Conservation (phyloP, 352 stramenopile genomes). For the Phytophthora citrophthora region DNA sequence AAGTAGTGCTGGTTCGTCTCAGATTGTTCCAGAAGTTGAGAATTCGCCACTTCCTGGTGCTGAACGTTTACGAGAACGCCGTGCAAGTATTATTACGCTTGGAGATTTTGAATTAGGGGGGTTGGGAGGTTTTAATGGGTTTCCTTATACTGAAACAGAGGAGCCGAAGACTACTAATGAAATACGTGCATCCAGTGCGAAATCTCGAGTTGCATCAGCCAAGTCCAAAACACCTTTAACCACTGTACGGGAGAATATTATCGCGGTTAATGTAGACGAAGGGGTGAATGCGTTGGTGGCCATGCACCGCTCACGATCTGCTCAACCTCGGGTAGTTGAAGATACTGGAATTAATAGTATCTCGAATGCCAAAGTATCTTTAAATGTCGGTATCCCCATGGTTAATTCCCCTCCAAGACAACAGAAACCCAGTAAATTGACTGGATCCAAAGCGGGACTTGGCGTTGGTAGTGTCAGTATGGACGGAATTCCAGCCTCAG, state of each 20-base stretch:
- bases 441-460: background rate
- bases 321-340: constrained; percentile 18
- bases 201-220: constrained; percentile 24
- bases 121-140: constrained; percentile 9
- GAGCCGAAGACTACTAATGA: constrained; percentile 7
- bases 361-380: background rate
- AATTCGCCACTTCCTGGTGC: background rate
- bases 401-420: constrained; percentile 3
- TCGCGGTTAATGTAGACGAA: constrained; percentile 4
- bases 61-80: constrained; percentile 15
- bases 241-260: constrained; percentile 11
- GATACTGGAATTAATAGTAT: background rate
- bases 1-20: background rate
- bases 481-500: constrained; percentile 4
- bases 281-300: constrained; percentile 17
- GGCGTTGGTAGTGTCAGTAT: constrained; percentile 5
- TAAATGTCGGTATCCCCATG: constrained; percentile 6
- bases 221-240: constrained; percentile 9
- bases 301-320: constrained; percentile 22
- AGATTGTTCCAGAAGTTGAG: constrained; percentile 1
- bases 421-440: constrained; percentile 10
- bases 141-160: constrained; percentile 5
- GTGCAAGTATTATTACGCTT: constrained; percentile 37
- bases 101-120: constrained; percentile 28
- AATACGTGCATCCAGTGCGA: constrained; percentile 24